Percentiles rank a stretch among this genome's conserved stretches.
These are phyloP conservation scores for Poteriospumella lacustris DNA, from an alignment of 108 stramenopile species.

Conservation along the genomic window DNA sequence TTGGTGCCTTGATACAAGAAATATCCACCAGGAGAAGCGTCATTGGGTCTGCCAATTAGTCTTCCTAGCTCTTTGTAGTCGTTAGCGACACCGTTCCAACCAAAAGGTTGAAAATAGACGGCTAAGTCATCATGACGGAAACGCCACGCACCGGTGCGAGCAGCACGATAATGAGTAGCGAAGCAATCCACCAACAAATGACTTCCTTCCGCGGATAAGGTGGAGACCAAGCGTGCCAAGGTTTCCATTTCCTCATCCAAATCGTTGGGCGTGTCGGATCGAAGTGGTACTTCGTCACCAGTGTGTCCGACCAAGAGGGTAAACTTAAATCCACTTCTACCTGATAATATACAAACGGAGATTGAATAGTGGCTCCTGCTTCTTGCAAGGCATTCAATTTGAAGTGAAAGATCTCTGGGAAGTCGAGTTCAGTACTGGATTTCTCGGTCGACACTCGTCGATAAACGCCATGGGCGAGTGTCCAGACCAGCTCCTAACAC, in stretches of 20 bases:
- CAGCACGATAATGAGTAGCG: no score
- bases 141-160: no score
- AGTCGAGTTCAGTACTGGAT: neutral
- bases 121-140: no score
- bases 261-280: neutral
- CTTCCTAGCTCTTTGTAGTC: no score
- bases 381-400: neutral
- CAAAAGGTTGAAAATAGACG: no score
- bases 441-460: neutral
- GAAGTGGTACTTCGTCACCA: neutral
- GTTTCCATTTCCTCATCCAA: neutral
- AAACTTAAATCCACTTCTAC: neutral
- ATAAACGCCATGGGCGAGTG: neutral
- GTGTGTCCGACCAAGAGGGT: neutral
- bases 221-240: no score
- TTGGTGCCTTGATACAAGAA: no score
- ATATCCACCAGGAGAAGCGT: no score
- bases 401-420: neutral
- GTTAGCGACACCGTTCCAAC: no score
- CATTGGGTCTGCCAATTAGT: no score
- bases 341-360: neutral
- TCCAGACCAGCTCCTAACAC: neutral
- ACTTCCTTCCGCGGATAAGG: no score
- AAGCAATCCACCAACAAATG: no score
- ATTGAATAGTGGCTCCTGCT: neutral